These are phyloP conservation scores for Leptomonas pyrrhocoris DNA, from an alignment of 208 protist genomes.

Conservation along the genomic window DNA sequence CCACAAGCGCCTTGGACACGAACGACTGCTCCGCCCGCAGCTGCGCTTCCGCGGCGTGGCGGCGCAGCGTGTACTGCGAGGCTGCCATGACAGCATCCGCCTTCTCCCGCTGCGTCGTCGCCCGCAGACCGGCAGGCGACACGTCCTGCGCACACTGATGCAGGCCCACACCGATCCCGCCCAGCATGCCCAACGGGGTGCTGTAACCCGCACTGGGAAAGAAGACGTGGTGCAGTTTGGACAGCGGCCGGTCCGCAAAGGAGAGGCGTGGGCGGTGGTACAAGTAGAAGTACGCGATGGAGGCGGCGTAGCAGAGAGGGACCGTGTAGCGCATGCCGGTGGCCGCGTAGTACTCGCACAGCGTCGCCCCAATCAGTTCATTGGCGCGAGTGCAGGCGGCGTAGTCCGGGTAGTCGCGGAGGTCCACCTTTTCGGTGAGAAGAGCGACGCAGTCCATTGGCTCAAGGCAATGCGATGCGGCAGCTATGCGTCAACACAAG, in stretches of 20 bases:
- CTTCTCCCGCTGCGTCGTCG: conserved; percentile 32
- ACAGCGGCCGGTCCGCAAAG: conserved; percentile 61
- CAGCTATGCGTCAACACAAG: too few species aligned
- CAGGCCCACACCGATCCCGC: conserved; percentile 45
- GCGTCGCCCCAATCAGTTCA: conserved; percentile 41
- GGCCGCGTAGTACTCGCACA: conserved; percentile 60
- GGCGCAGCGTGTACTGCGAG: conserved; percentile 30
- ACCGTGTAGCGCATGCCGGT: conserved; percentile 56
- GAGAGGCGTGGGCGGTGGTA: conserved; percentile 64
- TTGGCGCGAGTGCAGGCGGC: conserved; percentile 27
- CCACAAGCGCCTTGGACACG: conserved; percentile 7
- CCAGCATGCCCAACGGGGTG: conserved; percentile 51
- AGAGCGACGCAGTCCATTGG: conserved; percentile 10
- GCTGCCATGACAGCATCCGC: conserved; percentile 33
- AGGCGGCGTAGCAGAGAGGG: conserved; percentile 52
- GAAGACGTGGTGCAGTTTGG: conserved; percentile 78
- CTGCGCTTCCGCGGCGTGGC: conserved; percentile 21
- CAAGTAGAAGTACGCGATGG: conserved; percentile 65
- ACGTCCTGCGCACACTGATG: conserved; percentile 28
- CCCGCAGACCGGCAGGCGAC: conserved; percentile 20
- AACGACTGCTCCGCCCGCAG: conserved; percentile 29
- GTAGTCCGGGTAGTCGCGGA: conserved; percentile 69
- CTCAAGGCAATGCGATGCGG: neutral
- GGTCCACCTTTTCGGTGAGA: conserved; percentile 7
- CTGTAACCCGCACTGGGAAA: conserved; percentile 79